phyloP scores from a whole-genome alignment of 108 stramenopile species.

The Cyclotella cryptica region DNA sequence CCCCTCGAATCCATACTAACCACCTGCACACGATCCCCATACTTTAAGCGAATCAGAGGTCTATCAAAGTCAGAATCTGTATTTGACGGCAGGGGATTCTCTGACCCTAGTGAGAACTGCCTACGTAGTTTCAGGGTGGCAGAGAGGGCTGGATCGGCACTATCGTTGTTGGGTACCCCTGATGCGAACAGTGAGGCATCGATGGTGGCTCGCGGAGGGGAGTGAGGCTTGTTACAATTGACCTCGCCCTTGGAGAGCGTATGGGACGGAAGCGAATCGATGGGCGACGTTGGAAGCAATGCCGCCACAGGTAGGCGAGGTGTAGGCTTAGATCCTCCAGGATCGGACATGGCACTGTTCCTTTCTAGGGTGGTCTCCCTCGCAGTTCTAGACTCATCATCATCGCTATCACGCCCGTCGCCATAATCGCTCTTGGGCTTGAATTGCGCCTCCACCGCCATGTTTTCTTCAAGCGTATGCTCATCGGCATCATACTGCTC shows the following conservation, averaged over 20 bases:
- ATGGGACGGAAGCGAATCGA: too few relatives aligned
- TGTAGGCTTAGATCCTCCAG: conserved; percentile 1
- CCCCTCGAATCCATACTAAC: conserved; percentile 69
- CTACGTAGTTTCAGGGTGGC: conserved; percentile 18
- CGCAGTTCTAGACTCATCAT: neutral
- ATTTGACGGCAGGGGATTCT: neutral
- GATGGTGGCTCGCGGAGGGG: neutral
- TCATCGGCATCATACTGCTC: conserved; percentile 1
- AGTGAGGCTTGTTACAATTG: neutral
- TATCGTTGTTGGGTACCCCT: neutral
- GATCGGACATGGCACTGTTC: conserved; percentile 4
- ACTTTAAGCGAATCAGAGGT: conserved; percentile 55
- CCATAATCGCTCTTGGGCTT: neutral
- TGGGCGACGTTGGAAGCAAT: too few relatives aligned
- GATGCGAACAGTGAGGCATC: neutral
- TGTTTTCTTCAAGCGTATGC: neutral
- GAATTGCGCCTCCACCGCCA: conserved; percentile 19
- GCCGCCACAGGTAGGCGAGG: too few relatives aligned
- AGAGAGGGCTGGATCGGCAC: conserved; percentile 7
- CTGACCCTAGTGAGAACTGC: conserved; percentile 5
- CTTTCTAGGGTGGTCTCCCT: neutral
- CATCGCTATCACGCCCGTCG: neutral
- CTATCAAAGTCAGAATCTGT: conserved; percentile 40
- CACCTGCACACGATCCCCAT: conserved; percentile 82
- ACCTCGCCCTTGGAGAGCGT: too few relatives aligned